A percentile compares a stretch with the other conserved stretches of the same genome.
phyloP scores from a whole-genome alignment of 1,139 yeast genomes.

The Yamadazyma diospyri region DNA sequence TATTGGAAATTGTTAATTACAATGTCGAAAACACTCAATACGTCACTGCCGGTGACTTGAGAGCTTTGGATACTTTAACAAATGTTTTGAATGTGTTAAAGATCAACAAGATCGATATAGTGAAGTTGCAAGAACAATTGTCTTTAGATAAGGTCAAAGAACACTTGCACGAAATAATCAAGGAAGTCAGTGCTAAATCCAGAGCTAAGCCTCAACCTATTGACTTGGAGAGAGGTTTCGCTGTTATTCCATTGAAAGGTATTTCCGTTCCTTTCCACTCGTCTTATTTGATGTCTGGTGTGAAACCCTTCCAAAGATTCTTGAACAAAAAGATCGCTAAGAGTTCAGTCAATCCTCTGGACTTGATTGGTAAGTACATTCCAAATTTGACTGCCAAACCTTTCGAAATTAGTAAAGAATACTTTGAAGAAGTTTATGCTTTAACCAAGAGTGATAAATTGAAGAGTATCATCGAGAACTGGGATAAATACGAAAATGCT shows the following conservation, averaged over 20 bases:
- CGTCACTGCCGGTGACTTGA: conserved; percentile 96
- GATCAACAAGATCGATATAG: conserved; percentile 90
- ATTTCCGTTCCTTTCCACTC: conserved; percentile 99
- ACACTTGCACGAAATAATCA: conserved; percentile 82
- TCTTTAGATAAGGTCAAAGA: conserved; percentile 83
- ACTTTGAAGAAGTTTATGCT: conserved; percentile 91
- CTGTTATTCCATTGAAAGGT: conserved; percentile 97
- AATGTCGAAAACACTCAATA: conserved; percentile 98
- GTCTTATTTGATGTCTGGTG: conserved; percentile 95
- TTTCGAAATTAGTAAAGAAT: conserved; percentile 90
- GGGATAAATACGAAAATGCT: conserved; percentile 77
- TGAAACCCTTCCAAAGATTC: conserved; percentile 97
- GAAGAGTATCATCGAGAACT: conserved; percentile 84
- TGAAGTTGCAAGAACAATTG: conserved; percentile 76
- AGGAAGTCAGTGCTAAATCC: conserved; percentile 78
- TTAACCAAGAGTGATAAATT: conserved; percentile 91
- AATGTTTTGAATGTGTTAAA: conserved; percentile 91
- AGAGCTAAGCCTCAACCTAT: conserved; percentile 91
- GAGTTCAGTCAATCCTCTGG: conserved; percentile 92
- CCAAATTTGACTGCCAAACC: conserved; percentile 99
- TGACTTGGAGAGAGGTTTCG: conserved; percentile 95
- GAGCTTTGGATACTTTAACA: conserved; percentile 89
- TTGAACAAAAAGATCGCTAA: conserved; percentile 92
- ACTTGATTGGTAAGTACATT: conserved; percentile 90
- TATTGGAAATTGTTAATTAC: conserved; percentile 95